Base-by-base conservation (phyloP, 2,329 filamentous ascomycete species). In the Botrytis galanthina region DNA sequence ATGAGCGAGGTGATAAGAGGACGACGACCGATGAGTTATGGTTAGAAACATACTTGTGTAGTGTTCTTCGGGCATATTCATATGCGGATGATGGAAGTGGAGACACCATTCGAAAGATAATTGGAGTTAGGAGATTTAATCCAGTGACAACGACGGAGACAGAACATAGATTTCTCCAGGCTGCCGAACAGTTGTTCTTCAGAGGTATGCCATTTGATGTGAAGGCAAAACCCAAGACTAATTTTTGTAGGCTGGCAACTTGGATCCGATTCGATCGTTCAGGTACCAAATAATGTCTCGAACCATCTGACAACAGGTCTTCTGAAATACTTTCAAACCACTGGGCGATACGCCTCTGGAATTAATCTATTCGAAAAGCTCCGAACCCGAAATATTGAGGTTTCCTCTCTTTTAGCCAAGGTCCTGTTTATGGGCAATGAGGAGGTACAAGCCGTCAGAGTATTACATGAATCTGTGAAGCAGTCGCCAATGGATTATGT, bases 351-450 rank as follows among this genome's bases (percentile, higher is more conserved):
- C 79, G 89, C 95, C 14, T 98, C 96, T 0, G 96, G 95, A 22
- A 97, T 99, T 83, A 99, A 99, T 78, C 87, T 99, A 0, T 99
- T 99, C 79, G 94, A 98, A 83, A 99, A 99, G 83, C 88, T 99
- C 67, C 91, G 95, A 62, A 91, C 91, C 18, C 92, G 94, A 75
- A 97, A 98, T 80, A 90, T 95, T 1, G 96, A 99, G 81, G 95
- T 99, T 1, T 97, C 96, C 0, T 98, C 96, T 0, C 86, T 99
- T 1, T 87, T 99, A 35, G 92, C 96, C 39, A 94, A 93, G 78
- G 94, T 99, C 37, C 89, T 97, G 78, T 93, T 98, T 78, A 94
- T 96, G 86, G 96, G 94, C 32, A 95, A 98, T 77, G 96, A 99
- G 81, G 96, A 99, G 81, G 96, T 99, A n/a, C 91, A 97, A 78